Conservation (phyloP, 768 basidiomycete genomes). For the Gloeophyllum trabeum region DNA sequence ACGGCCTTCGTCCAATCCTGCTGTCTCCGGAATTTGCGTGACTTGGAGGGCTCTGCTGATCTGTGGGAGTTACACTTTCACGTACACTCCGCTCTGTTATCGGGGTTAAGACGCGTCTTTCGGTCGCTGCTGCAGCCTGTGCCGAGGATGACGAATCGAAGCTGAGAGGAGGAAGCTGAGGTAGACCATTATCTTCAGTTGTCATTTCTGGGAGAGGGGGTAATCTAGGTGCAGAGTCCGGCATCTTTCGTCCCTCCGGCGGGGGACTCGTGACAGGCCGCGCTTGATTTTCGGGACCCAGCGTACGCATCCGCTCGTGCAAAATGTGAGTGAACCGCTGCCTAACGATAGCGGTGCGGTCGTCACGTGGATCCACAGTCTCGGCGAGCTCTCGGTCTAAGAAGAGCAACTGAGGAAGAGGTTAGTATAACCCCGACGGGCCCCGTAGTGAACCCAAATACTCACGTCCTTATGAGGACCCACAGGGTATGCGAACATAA, state of each 20-base stretch:
- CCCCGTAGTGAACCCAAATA: conserved; percentile 6
- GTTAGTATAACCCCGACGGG: conserved; percentile 12
- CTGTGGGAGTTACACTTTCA: conserved; percentile 16
- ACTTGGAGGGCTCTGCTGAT: not conserved
- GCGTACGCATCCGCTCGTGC: conserved; percentile 46
- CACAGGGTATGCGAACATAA: conserved; percentile 94
- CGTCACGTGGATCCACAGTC: conserved; percentile 63
- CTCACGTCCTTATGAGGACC: conserved; percentile 76
- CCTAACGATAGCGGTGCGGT: conserved; percentile 63
- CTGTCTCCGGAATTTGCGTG: too few species aligned
- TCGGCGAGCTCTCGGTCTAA: conserved; percentile 78
- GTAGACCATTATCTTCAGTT: conserved; percentile 10
- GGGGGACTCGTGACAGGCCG: conserved; percentile 8
- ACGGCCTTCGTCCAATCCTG: too few species aligned
- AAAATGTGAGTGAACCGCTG: conserved; percentile 51
- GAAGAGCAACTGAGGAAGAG: conserved; percentile 56
- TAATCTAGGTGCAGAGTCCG: conserved; percentile 9
- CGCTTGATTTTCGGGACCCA: conserved; percentile 6
- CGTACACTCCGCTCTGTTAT: conserved; percentile 45
- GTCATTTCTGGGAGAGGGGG: conserved; percentile 14
- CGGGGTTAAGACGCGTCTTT: conserved; percentile 38
- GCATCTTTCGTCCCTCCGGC: not conserved
- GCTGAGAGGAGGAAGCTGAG: conserved; percentile 52
- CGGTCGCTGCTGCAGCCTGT: conserved; percentile 4
- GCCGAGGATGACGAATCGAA: conserved; percentile 23